Evolutionary conservation across 106 monocot species (phyloP).

Genomic region (Vanilla planifolia): DNA sequence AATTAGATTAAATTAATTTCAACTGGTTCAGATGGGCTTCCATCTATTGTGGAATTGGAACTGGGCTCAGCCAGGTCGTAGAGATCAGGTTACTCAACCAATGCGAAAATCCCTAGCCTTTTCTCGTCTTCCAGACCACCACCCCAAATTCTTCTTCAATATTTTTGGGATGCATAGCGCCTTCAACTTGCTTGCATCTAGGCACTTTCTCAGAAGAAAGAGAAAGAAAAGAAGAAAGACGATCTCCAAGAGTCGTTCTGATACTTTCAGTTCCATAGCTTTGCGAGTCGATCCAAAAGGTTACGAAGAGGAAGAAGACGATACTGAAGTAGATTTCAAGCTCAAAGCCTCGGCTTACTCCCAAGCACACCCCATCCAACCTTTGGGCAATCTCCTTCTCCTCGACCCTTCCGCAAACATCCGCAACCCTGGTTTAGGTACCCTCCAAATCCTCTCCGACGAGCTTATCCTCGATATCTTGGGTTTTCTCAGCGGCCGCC

Average conservation of each 20-base stretch:
- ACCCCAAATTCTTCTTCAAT: background rate
- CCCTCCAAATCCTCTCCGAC: constrained; percentile 61
- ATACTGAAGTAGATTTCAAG: constrained; percentile 27
- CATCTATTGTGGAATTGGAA: too few species aligned
- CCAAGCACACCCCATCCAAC: constrained; percentile 54
- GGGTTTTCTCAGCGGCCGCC: constrained; percentile 37
- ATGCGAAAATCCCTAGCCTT: background rate
- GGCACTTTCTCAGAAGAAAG: background rate
- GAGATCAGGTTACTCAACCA: too few species aligned
- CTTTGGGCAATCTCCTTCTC: constrained; percentile 84
- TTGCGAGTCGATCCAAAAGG: constrained; percentile 6
- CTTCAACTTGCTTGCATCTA: background rate
- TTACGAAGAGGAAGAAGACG: constrained; percentile 20
- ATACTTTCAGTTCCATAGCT: background rate
- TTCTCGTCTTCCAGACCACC: background rate
- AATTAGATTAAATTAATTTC: too few species aligned
- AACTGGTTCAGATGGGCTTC: too few species aligned
- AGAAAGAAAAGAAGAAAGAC: constrained; percentile 7
- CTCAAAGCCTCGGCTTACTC: constrained; percentile 42
- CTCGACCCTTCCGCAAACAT: constrained; percentile 35
- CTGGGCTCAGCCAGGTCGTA: too few species aligned
- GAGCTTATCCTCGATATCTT: constrained; percentile 81
- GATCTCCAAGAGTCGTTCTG: background rate
- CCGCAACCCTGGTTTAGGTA: constrained; percentile 73
- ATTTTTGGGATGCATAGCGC: background rate